A percentile compares a stretch with the other conserved stretches of the same genome.
Evolutionary conservation across 371 early-diverging fungal genomes (phyloP).

Genomic region (Globomyces sp.): DNA sequence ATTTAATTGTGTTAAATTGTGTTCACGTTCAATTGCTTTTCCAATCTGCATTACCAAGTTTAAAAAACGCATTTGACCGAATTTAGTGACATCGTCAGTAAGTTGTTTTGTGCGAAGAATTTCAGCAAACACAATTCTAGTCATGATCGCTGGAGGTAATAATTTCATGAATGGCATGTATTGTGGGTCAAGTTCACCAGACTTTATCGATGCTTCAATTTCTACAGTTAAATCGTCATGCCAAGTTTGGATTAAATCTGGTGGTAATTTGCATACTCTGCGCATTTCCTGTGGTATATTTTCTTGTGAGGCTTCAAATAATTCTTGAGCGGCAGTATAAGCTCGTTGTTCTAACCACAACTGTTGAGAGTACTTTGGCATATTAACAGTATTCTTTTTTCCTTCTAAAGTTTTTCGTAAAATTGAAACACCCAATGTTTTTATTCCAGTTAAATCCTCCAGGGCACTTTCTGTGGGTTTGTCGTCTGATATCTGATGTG

Average conservation of each 20-base stretch:
- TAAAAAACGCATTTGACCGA: slow-evolving; percentile 35
- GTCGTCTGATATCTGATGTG: background rate
- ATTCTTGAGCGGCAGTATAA: slow-evolving; percentile 72
- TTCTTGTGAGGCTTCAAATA: slow-evolving; percentile 20
- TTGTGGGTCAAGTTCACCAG: slow-evolving; percentile 22
- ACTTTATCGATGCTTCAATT: slow-evolving; percentile 37
- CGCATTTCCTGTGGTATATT: slow-evolving; percentile 59
- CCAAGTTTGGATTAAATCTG: slow-evolving; percentile 73
- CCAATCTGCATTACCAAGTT: slow-evolving; percentile 67
- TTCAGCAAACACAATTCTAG: slow-evolving; percentile 83
- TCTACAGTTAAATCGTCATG: slow-evolving; percentile 67
- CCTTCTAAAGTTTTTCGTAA: slow-evolving; percentile 70
- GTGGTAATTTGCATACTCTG: slow-evolving; percentile 47
- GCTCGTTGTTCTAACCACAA: slow-evolving; percentile 82
- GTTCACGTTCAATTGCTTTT: slow-evolving; percentile 78
- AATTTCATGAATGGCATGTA: slow-evolving; percentile 75
- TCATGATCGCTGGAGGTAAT: slow-evolving; percentile 71
- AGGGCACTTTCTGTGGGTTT: slow-evolving; percentile 11
- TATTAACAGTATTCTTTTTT: slow-evolving; percentile 33
- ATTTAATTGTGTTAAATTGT: slow-evolving; percentile 74
- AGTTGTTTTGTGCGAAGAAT: slow-evolving; percentile 57
- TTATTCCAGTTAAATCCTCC: background rate
- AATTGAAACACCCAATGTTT: slow-evolving; percentile 73
- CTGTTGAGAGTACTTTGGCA: slow-evolving; percentile 74
- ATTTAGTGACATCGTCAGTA: slow-evolving; percentile 43